phyloP scores from a whole-genome alignment of 768 basidiomycete genomes.

The Ephemerocybe angulata region DNA sequence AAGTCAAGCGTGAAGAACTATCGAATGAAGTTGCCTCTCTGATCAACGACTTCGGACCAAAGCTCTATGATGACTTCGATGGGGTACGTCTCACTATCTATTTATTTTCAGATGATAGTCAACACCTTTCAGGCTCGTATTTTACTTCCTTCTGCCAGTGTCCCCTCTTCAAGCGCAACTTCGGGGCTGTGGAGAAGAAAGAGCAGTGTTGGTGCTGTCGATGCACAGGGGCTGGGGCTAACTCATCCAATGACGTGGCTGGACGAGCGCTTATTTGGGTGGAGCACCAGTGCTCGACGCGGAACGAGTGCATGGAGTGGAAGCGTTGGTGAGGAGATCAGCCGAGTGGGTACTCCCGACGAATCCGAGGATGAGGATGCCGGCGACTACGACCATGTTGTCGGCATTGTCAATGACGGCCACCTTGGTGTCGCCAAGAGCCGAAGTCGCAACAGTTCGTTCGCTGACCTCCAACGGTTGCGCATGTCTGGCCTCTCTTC shows the following conservation, averaged over 20 bases:
- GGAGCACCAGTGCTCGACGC: constrained; percentile 70
- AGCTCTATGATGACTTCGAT: constrained; percentile 83
- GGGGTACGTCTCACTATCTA: constrained; percentile 44
- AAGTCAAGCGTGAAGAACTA: constrained; percentile 66
- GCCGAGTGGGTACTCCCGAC: constrained; percentile 65
- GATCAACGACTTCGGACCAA: constrained; percentile 86
- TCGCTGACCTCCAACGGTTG: constrained; percentile 76
- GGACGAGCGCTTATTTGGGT: constrained; percentile 91
- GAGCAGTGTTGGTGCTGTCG: constrained; percentile 77
- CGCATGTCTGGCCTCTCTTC: constrained; percentile 35
- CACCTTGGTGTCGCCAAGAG: constrained; percentile 39
- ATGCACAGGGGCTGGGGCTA: constrained; percentile 78
- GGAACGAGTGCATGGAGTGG: constrained; percentile 91
- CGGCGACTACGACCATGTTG: constrained; percentile 89
- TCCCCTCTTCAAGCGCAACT: constrained; percentile 72
- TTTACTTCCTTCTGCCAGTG: constrained; percentile 76
- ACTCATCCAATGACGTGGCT: constrained; percentile 95
- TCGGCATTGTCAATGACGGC: constrained; percentile 60
- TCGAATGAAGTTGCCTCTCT: constrained; percentile 81
- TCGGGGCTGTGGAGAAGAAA: constrained; percentile 78
- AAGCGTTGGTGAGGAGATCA: constrained; percentile 49
- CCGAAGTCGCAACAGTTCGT: constrained; percentile 67
- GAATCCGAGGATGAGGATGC: constrained; percentile 83
- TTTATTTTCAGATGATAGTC: constrained; percentile 8
- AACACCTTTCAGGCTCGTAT: constrained; percentile 59